Evolutionary conservation across 371 early-diverging fungal species (phyloP).

Genomic region (Actinomortierella wolfii): DNA sequence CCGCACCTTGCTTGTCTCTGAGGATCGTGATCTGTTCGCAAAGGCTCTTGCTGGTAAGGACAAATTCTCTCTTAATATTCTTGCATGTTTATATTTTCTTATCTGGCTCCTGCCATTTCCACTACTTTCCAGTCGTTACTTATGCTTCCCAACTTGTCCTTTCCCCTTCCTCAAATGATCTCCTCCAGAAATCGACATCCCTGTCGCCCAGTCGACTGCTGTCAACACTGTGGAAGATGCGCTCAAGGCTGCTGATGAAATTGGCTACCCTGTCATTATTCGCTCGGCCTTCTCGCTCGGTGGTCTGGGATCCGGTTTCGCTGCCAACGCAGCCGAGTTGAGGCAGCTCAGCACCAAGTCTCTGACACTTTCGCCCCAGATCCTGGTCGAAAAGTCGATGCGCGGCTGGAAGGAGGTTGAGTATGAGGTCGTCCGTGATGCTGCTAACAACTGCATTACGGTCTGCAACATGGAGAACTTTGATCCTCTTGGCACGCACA

Average conservation of each 20-base stretch:
- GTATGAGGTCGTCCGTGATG: slow-evolving; percentile 97
- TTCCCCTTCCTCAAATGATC: background rate
- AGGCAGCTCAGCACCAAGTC: slow-evolving; percentile 76
- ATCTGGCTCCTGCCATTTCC: slow-evolving; percentile 8
- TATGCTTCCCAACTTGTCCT: background rate
- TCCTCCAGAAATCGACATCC: slow-evolving; percentile 75
- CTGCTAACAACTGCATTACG: slow-evolving; percentile 94
- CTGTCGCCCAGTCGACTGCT: slow-evolving; percentile 85
- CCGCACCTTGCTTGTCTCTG: slow-evolving; percentile 84
- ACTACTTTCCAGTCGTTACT: too few species aligned
- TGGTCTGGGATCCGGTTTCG: slow-evolving; percentile 95
- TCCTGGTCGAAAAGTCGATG: slow-evolving; percentile 93
- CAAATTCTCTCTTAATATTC: background rate
- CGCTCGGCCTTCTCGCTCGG: slow-evolving; percentile 95
- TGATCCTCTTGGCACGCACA: slow-evolving; percentile 95
- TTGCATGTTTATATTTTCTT: background rate
- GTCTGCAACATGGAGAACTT: slow-evolving; percentile 99
- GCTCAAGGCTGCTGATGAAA: slow-evolving; percentile 77
- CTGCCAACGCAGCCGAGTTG: slow-evolving; percentile 78
- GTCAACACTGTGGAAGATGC: slow-evolving; percentile 84
- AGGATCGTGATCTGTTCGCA: slow-evolving; percentile 95
- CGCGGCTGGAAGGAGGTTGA: slow-evolving; percentile 98
- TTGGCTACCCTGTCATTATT: slow-evolving; percentile 92
- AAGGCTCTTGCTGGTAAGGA: slow-evolving; percentile 74
- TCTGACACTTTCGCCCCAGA: slow-evolving; percentile 82